Base-by-base conservation (phyloP, 345 rosid genomes). In the Salix udensis region DNA sequence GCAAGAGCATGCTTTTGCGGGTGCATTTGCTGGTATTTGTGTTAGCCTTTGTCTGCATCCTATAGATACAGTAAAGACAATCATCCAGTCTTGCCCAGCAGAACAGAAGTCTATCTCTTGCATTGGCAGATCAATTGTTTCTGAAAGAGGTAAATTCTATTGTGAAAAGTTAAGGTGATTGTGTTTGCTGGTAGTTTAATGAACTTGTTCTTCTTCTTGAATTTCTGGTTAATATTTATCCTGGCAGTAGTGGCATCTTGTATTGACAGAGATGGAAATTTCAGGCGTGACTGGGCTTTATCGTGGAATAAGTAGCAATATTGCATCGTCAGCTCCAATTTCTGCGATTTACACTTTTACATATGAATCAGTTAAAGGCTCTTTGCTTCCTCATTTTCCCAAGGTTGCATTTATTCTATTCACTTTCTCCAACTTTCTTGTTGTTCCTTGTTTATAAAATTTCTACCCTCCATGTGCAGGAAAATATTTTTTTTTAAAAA, bases 1-100 rank as follows among this genome's bases (percentile, higher is more conserved):
- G 89, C 91, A 87, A 84, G 86, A 86, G 77, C 97, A 94, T 87
- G 98, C 98, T 79, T 89, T 91, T 85, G 92, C 97, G 4, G 98
- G 98, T 79, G 97, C 97, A 58, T 86, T 90, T 75, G 91, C 97
- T 66, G 97, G 97, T 73, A 77, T 85, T 69, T 88, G 86, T 71
- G 94, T 94, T 74, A 94, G 98, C 86, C 89, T 94, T 66, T 94
- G 94, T 88, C 88, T 93, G 67, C 97, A 94, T 82, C 98, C 97
- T 67, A 88, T 94, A 48, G 98, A 94, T 84, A 94, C 97, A 24
- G 74, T 92, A 40, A 94, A 94, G 86, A 94, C 97, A 69, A 89
- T 85, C 72, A 76, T 85, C 79, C 97, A 94, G 83, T 90, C 96
- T 82, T 89, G 92, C 76, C 86, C 16, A 74, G 87, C 85, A 21